Evolutionary conservation across 2,329 filamentous ascomycete species (phyloP), one percentile per base, ranked within the genome.

Genomic region (Cercospora berteroae): DNA sequence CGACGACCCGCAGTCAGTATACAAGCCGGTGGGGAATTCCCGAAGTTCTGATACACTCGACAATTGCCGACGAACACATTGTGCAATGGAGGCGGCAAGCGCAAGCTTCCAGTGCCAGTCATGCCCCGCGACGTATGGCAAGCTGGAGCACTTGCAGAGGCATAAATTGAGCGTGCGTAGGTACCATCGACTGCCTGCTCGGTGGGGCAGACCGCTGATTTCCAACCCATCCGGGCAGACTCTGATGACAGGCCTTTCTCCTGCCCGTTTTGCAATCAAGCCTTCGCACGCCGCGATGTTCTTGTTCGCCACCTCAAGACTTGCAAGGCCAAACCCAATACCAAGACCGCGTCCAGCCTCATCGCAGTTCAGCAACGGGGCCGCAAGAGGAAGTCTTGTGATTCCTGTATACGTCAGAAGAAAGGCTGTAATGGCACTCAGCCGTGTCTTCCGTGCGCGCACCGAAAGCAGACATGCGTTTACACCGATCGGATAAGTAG

Each of bases 401-500:
- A 62, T 50, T 29, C 39, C 25, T 62, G 59, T 62, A 42, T 50
- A 25, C 59, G 59, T 23, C 59, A 62, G 23, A 62, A 62, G n/a
- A 62, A 62, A n/a, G 59, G 33, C 18, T 62, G 59, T n/a, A 62
- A 62, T 62, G 59, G 59, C 42, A 62, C 59, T 18, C 59, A 62
- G 27, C 59, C 59, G 5, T 62, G 59, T 62, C 42, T 62, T 20
- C 59, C 59, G 18, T 62, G 59, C 10, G 9, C 23, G 27, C 59
- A 62, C 29, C 36, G 59, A n/a, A 62, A 50, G 59, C 59, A 62
- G 18, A 27, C 42, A 62, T 62, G 59, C 27, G n/a, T 62, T n/a
- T 62, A 42, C 42, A 62, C 23, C 20, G 59, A 62, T 29, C 27
- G 27, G 5, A 27, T 29, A 36, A 33, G 55, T 36, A 6, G 3